Evolutionary conservation across 1,284 basidiomycete genomes (phyloP).

Genomic region (Cutaneotrichosporon cavernicola): DNA sequence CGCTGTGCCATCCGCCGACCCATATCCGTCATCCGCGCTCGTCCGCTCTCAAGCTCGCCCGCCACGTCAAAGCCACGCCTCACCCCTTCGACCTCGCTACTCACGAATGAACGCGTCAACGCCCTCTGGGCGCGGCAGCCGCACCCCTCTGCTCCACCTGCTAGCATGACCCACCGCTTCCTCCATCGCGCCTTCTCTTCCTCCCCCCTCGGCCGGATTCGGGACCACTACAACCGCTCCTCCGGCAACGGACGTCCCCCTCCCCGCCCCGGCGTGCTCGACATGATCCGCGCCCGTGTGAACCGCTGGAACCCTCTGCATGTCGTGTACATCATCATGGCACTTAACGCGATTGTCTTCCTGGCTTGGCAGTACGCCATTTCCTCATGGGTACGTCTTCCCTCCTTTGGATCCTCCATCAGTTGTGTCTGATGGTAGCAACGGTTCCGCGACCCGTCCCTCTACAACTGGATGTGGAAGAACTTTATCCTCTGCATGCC

Average conservation of each 20-base stretch:
- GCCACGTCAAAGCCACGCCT: neutral
- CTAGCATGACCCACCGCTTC: slow-evolving; percentile 3
- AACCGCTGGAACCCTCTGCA: slow-evolving; percentile 10
- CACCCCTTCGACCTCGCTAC: neutral
- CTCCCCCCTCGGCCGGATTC: slow-evolving; percentile 4
- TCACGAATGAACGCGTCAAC: neutral
- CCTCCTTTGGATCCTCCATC: neutral
- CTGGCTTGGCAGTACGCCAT: slow-evolving; percentile 51
- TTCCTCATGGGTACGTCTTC: slow-evolving; percentile 36
- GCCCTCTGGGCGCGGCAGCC: slow-evolving; percentile 5
- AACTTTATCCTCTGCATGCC: slow-evolving; percentile 65
- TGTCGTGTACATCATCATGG: slow-evolving; percentile 34
- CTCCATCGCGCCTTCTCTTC: slow-evolving; percentile 17
- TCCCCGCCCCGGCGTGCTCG: neutral
- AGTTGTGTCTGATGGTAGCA: slow-evolving; percentile 26
- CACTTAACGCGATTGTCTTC: slow-evolving; percentile 46
- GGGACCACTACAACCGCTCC: slow-evolving; percentile 11
- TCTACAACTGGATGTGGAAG: slow-evolving; percentile 62
- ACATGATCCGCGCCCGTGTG: slow-evolving; percentile 1
- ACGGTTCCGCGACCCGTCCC: slow-evolving; percentile 56
- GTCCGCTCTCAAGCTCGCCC: neutral
- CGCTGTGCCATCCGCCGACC: neutral
- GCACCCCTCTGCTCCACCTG: neutral
- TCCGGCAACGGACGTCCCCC: neutral
- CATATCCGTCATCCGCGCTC: neutral